Evolutionary conservation across 257 asterid genomes (phyloP), one percentile per base, ranked within the genome.

Genomic region (Verbena officinalis): DNA sequence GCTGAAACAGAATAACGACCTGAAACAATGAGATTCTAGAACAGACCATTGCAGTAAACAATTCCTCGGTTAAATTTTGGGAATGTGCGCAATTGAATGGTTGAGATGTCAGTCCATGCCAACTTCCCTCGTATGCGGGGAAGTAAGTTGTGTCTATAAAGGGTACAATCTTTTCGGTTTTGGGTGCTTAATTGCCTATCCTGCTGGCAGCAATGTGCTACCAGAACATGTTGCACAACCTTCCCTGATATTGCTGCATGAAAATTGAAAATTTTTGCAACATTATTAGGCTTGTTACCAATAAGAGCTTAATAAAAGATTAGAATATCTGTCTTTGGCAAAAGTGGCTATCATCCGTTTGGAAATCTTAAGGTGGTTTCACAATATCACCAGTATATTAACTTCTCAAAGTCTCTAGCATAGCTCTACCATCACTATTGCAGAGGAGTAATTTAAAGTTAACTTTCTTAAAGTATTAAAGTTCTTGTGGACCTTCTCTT

Each of bases 31-130:
- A 86, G 94, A 93, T 75, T 81, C 97, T 84, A 93, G 97, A 72
- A 93, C 99, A 81, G 90, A 90, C 99, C 99, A 80, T 90, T 93
- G 95, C 99, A 93, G 78, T 75, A 87, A 83, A 87, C 65, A 80
- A 75, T 78, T 68, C 87, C 82, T 64, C 77, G 88, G 79, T 80
- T 87, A 72, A 74, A 77, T 75, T 87, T 84, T 58, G 97, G 71
- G 79, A 73, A 73, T 66, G 87, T 75, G 77, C 66, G 71, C 65
- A 81, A 78, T 77, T 84, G 85, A 84, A 76, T 75, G 90, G 95
- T 76, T 77, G 94, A 72, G 87, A 70, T 76, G 81, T 81, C 89
- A 81, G 69, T 81, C 95, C 89, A 83, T 69, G 91, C 84, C 91
- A 90, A 73, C 78, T 84, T 86, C 81, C 86, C 83, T 75, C 84